Conservation (phyloP, 768 basidiomycete genomes). For the Gyrodon lividus region DNA sequence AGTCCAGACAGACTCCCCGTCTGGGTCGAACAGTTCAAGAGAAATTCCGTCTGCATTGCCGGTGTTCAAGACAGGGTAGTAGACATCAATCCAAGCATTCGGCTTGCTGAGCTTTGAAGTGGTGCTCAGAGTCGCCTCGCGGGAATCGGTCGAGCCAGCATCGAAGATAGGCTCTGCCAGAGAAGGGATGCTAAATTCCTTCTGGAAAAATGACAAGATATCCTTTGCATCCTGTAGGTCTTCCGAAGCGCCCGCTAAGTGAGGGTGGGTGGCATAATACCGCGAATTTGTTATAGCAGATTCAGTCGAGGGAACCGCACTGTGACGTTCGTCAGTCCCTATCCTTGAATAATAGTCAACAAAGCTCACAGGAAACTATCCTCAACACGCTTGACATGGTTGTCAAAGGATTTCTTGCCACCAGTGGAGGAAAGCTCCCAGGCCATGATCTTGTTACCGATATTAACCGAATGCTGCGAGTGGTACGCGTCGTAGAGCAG, state of each 20-base stretch:
- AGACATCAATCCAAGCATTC: constrained; percentile 80
- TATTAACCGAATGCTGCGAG: not conserved
- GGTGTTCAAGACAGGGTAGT: constrained; percentile 86
- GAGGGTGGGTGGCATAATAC: constrained; percentile 64
- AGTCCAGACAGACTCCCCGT: constrained; percentile 56
- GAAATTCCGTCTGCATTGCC: constrained; percentile 57
- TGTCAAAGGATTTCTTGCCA: constrained; percentile 7
- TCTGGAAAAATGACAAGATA: constrained; percentile 67
- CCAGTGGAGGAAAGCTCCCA: constrained; percentile 11
- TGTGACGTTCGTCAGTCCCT: constrained; percentile 20
- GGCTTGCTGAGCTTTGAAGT: constrained; percentile 48
- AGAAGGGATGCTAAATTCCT: constrained; percentile 54
- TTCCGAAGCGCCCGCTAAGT: constrained; percentile 64
- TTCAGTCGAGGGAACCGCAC: constrained; percentile 54
- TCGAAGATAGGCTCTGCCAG: constrained; percentile 54
- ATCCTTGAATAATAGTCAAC: not conserved
- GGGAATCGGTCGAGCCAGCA: constrained; percentile 68
- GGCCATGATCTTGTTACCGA: constrained; percentile 2
- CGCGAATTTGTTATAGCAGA: constrained; percentile 60
- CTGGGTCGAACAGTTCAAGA: constrained; percentile 61
- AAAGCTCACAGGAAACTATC: constrained; percentile 36
- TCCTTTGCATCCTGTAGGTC: constrained; percentile 64
- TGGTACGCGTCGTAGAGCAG: constrained; percentile 10
- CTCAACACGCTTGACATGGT: constrained; percentile 24
- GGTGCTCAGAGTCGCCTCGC: constrained; percentile 60